Base-by-base conservation (phyloP, 768 basidiomycete genomes). In the Boletus subparvulus region DNA sequence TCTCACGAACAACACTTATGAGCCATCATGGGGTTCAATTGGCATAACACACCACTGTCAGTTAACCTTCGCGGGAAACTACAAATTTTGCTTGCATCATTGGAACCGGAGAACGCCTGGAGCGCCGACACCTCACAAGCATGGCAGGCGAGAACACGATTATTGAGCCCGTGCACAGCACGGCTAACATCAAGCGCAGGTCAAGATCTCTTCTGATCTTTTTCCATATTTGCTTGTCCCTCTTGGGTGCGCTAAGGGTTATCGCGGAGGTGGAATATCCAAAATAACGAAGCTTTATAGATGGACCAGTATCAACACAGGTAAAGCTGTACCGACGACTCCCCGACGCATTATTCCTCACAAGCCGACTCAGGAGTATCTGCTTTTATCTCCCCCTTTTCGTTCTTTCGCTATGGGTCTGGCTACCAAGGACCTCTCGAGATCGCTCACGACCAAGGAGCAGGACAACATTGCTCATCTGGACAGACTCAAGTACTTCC, bases 401-500 rank as follows among this genome's bases (percentile, higher is more conserved):
- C 59, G n/a, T 39, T 56, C 61, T 12, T 61, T 59, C 32, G 50
- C 58, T 17, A 72, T 69, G 67, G 71, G 70, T 44, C 52, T 72
- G 16, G 55, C 66, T 26, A 59, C 60, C 19, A 71, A 67, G 46
- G 63, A 66, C 50, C 60, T 72, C 50, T 62, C 70, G 2, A 51
- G 87, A n/a, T 78, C 85, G 0, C 79, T 92, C 47, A 83, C 80
- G 7, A 67, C 79, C 1, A 74, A 80, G 48, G 90, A 92, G 69
- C 83, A 85, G 54, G 87, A 89, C 21, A 79, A 83, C 26, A 76
- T 93, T 41, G 82, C 82, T n/a, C 80, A 88, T 61, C 81, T 94
- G 21, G 90, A 94, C 63, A 73, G 84, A 21, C 88, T 94, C 72
- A 94, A 94, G 74, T 88, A 86, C 75, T 94, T 94, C 74, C 84